These are phyloP conservation scores for Xylaria sp. DNA, from an alignment of 2,329 filamentous ascomycete genomes.

Conservation along the genomic window DNA sequence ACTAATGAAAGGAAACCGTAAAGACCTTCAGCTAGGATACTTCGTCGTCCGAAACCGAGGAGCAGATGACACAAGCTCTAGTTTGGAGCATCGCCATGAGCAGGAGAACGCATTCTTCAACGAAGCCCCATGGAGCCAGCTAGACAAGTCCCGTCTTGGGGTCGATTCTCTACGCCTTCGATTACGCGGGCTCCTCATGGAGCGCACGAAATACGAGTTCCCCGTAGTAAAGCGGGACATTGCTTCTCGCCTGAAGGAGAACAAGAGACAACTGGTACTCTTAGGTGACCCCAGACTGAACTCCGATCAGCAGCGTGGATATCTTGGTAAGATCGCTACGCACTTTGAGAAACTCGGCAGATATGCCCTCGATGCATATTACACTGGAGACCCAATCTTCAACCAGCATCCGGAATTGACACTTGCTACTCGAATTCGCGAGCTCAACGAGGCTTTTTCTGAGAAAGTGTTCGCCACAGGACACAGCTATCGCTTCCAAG, in stretches of 20 bases:
- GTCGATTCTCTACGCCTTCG: slow-evolving; percentile 39
- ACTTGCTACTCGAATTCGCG: slow-evolving; percentile 29
- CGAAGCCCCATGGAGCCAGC: slow-evolving; percentile 38
- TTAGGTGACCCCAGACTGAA: slow-evolving; percentile 28
- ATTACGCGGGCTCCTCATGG: slow-evolving; percentile 41
- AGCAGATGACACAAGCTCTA: slow-evolving; percentile 43
- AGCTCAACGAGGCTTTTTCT: slow-evolving; percentile 22
- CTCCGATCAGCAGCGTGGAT: slow-evolving; percentile 26
- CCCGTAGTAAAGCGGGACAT: slow-evolving; percentile 30
- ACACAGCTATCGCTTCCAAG: slow-evolving; percentile 31
- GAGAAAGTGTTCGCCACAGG: slow-evolving; percentile 26
- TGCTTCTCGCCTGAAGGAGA: slow-evolving; percentile 7
- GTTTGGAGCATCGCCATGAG: slow-evolving; percentile 31
- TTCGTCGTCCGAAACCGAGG: slow-evolving; percentile 51
- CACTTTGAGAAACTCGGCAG: slow-evolving; percentile 26
- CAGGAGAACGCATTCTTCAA: slow-evolving; percentile 44
- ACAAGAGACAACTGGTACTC: slow-evolving; percentile 4
- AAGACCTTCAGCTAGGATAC: slow-evolving; percentile 49
- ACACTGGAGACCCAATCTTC: slow-evolving; percentile 22
- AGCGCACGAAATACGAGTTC: slow-evolving; percentile 41
- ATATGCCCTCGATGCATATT: slow-evolving; percentile 29
- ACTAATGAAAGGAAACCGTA: slow-evolving; percentile 45
- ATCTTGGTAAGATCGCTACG: slow-evolving; percentile 30
- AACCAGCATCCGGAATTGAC: slow-evolving; percentile 18
- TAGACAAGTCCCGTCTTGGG: slow-evolving; percentile 35